Conservation (phyloP, 371 early-diverging fungal genomes). For the Mortierella sp. region DNA sequence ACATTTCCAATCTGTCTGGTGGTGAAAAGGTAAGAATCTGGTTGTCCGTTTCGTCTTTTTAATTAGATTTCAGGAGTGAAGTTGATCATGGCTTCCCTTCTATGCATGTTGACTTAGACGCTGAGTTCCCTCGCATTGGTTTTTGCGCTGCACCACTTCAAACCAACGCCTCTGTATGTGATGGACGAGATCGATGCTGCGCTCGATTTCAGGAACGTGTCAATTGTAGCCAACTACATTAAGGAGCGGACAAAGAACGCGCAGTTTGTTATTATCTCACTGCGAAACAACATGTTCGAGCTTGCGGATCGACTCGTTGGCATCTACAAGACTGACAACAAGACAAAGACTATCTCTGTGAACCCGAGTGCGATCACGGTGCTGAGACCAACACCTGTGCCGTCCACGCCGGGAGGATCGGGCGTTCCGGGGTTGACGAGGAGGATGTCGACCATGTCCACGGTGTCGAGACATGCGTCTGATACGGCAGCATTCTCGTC, state of each 20-base stretch:
- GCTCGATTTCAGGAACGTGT: constrained; percentile 99
- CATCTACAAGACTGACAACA: constrained; percentile 97
- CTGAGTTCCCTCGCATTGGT: constrained; percentile 98
- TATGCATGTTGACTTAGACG: constrained; percentile 75
- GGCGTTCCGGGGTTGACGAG: not conserved
- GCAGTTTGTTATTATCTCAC: constrained; percentile 99
- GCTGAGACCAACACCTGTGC: constrained; percentile 28
- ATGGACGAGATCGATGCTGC: constrained; percentile 99
- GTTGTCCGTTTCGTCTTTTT: too few relatives aligned
- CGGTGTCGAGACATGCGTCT: constrained; percentile 31
- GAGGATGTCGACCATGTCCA: constrained; percentile 30
- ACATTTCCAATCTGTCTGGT: constrained; percentile 98
- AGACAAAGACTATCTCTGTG: constrained; percentile 57
- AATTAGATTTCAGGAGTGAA: too few relatives aligned
- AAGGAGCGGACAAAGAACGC: constrained; percentile 98
- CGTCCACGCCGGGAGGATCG: constrained; percentile 1
- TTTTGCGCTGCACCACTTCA: constrained; percentile 99
- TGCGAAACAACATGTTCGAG: constrained; percentile 99
- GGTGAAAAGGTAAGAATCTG: constrained; percentile 97
- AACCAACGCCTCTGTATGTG: constrained; percentile 99
- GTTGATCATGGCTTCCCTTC: too few relatives aligned
- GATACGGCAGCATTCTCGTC: not conserved
- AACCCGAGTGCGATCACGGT: constrained; percentile 52
- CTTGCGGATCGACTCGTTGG: constrained; percentile 98
- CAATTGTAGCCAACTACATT: constrained; percentile 99